Conservation (phyloP, 768 basidiomycete species). For the Mycena capillaripes region DNA sequence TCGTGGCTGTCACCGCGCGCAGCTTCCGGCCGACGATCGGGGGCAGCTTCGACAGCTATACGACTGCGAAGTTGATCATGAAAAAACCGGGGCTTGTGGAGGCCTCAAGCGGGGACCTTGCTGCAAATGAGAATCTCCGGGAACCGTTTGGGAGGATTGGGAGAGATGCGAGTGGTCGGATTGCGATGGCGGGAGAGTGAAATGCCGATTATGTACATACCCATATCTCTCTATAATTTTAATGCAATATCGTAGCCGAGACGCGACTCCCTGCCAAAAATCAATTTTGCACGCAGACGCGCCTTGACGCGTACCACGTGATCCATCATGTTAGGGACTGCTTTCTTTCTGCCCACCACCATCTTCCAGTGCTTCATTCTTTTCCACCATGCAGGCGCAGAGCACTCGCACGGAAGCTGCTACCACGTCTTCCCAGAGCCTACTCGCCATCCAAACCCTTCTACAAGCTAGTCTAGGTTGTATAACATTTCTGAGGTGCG, state of each 20-base stretch:
- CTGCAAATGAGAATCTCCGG: neutral
- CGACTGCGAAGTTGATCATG: slow-evolving; percentile 24
- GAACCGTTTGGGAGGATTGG: slow-evolving; percentile 4
- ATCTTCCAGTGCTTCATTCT: slow-evolving; percentile 40
- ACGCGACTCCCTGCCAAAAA: neutral
- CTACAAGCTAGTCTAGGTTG: slow-evolving; percentile 81
- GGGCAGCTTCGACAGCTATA: slow-evolving; percentile 30
- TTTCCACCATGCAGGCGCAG: slow-evolving; percentile 57
- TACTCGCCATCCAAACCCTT: slow-evolving; percentile 80
- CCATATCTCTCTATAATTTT: neutral
- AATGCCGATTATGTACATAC: neutral
- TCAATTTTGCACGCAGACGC: neutral
- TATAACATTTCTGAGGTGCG: slow-evolving; percentile 81
- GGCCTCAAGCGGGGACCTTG: slow-evolving; percentile 7
- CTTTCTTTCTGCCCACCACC: slow-evolving; percentile 14
- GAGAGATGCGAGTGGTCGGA: neutral
- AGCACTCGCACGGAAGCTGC: slow-evolving; percentile 49
- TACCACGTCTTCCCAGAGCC: slow-evolving; percentile 72
- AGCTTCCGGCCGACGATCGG: slow-evolving; percentile 28
- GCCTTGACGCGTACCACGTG: neutral
- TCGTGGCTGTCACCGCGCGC: slow-evolving; percentile 17
- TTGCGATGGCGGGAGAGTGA: slow-evolving; percentile 9
- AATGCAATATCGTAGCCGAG: neutral
- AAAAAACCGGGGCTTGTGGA: slow-evolving; percentile 19
- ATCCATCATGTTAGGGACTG: neutral